Evolutionary conservation across 768 basidiomycete genomes (phyloP), one percentile per base, ranked within the genome.

Genomic region (Lentinula raphanica): DNA sequence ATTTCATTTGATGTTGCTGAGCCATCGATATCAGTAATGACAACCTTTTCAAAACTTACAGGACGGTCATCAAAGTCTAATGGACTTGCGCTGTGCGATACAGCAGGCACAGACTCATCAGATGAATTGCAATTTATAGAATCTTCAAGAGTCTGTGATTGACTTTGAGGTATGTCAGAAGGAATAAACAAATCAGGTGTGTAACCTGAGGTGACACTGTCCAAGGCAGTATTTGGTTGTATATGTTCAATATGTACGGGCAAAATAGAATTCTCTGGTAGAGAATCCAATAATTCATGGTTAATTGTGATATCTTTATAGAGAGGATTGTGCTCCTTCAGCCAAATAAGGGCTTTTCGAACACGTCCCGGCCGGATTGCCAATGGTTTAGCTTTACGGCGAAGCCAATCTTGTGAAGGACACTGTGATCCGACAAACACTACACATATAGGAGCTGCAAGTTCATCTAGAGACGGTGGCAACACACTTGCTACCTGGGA

Each of bases 361-460:
- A 77, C 68, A 39, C 68, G 68, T 39, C 72, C 66, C 6, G 60
- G 49, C 0, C 69, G 64, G 12, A 76, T 71, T 36, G 57, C 36
- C 0, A 78, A 56, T 7, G 75, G 76, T 49, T 67, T 71, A 3
- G 74, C 74, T 25, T 74, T 67, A 42, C 66, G 61, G 11, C 58
- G 40, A 21, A 77, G 40, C 75, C 73, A 76, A 48, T 72, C 63
- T 0, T 15, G 7, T 9, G 62, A 53, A 0, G 75, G 74, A 0
- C 57, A 49, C 1, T 15, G 3, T 0, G 74, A 68, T 0, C 76
- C 76, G 17, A 75, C 61, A 62, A 78, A 76, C 66, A n/a, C n/a
- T n/a, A n/a, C n/a, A n/a, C n/a, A n/a, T n/a, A n/a, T n/a, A n/a
- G n/a, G n/a, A n/a, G n/a, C n/a, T n/a, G n/a, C n/a, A n/a, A n/a